These are phyloP conservation scores for Exophiala dermatitidis DNA, from an alignment of 2,329 filamentous ascomycete genomes.

Conservation along the genomic window DNA sequence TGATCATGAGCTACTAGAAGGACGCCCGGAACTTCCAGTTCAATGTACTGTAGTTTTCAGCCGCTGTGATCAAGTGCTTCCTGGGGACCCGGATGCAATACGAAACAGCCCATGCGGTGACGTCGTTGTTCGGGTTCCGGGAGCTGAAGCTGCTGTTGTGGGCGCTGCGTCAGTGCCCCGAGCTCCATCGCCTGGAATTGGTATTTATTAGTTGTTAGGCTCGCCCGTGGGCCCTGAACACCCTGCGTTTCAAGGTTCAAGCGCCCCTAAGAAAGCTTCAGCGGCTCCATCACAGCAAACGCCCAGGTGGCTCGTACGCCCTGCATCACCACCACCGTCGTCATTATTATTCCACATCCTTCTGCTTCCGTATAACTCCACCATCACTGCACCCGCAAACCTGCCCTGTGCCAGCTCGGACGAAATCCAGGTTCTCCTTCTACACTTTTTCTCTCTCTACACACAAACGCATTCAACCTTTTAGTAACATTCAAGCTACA, in stretches of 20 bases:
- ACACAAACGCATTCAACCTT: too few relatives aligned
- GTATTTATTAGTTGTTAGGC: not conserved
- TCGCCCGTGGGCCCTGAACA: not conserved
- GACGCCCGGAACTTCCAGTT: too few relatives aligned
- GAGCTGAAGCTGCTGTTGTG: not conserved
- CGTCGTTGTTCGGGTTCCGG: not conserved
- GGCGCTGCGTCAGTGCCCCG: not conserved
- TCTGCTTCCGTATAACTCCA: not conserved
- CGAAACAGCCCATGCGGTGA: not conserved
- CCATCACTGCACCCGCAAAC: not conserved
- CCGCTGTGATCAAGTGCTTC: too few relatives aligned
- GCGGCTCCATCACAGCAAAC: not conserved
- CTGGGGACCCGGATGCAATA: too few relatives aligned
- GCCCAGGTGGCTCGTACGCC: not conserved
- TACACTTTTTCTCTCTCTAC: too few relatives aligned
- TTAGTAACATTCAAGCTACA: too few relatives aligned
- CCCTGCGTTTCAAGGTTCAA: not conserved
- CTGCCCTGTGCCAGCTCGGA: too few relatives aligned
- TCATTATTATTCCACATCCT: constrained; percentile 14
- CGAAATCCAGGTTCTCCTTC: too few relatives aligned
- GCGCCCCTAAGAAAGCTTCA: not conserved
- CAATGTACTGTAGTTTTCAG: too few relatives aligned
- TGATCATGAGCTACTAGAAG: too few relatives aligned
- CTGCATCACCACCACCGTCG: not conserved
- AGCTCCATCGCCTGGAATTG: not conserved